Conservation (phyloP, 2,329 filamentous ascomycete species). For the Pyricularia sp. region DNA sequence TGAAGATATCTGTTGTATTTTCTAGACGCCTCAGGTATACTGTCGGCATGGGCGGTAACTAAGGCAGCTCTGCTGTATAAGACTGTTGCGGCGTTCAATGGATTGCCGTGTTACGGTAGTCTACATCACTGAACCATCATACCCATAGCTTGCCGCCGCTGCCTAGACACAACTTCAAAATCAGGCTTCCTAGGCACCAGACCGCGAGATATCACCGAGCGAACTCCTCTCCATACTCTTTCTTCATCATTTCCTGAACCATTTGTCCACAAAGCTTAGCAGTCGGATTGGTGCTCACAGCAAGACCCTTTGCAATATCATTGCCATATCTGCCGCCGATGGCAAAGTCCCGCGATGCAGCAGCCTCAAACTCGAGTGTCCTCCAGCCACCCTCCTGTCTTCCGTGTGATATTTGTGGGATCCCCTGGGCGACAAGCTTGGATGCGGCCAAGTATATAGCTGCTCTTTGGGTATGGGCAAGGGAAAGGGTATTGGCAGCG, state of each 20-base stretch:
- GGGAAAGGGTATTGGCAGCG: slow-evolving; percentile 55
- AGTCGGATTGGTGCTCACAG: slow-evolving; percentile 57
- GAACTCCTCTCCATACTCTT: slow-evolving; percentile 42
- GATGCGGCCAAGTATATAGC: slow-evolving; percentile 52
- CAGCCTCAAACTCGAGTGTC: slow-evolving; percentile 49
- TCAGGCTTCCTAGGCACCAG: background rate
- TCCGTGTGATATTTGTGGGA: slow-evolving; percentile 25
- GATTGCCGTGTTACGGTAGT: background rate
- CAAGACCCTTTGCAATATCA: slow-evolving; percentile 53
- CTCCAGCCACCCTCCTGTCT: slow-evolving; percentile 40
- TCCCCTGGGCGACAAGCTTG: slow-evolving; percentile 32
- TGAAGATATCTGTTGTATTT: background rate
- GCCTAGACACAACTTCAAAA: background rate
- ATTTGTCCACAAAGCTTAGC: slow-evolving; percentile 63
- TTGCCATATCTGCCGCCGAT: slow-evolving; percentile 56
- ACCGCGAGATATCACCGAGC: background rate
- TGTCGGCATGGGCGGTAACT: background rate
- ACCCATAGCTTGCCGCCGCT: background rate
- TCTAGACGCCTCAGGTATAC: background rate
- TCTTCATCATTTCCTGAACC: slow-evolving; percentile 60
- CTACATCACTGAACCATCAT: background rate
- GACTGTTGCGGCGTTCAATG: background rate
- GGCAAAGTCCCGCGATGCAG: slow-evolving; percentile 54
- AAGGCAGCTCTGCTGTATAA: background rate
- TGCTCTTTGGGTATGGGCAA: slow-evolving; percentile 63